Base-by-base conservation (phyloP, 1,284 basidiomycete species). In the Microbotryomycetes sp. region DNA sequence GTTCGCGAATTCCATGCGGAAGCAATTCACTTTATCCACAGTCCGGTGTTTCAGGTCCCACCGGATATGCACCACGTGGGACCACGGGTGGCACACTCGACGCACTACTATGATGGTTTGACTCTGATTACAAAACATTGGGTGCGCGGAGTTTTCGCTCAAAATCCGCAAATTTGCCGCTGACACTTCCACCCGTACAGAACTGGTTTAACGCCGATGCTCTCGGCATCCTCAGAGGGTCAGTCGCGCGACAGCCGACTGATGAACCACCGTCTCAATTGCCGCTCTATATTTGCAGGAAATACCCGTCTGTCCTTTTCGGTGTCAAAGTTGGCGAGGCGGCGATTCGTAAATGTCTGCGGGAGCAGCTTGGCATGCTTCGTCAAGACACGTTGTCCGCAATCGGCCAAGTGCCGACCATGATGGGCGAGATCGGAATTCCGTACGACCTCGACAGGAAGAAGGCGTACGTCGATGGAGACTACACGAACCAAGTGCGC, bases 31-130 rank as follows among this genome's bases (percentile, higher is more conserved):
- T 97, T 97, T 74, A 80, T 97, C 46, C 89, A 96, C 69, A 88
- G 91, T 0, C 89, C 93, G 2, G 93, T 98, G 0, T 96, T 97
- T 74, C 86, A 86, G 4, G 80, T 71, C 6, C 71, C 71, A 46
- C 71, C 71, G 9, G 55, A 54, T 24, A 66, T 72, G 49, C 55
- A 59, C 5, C 35, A 57, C 18, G 45, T 51, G 13, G 62, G 67
- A 0, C 57, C 60, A 18, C 83, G 94, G 2, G 86, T 83, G 9
- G 89, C 83, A 56, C 86, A 88, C 64, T 87, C 89, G 0, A 81
- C 85, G 0, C 94, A 98, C 76, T 98, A 91, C 75, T 98, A 97
- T 74, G 94, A 98, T 72, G 94, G 94, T 1, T 79, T 97, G 49
- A 82, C 81, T 13, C 74, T 82, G 56, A 72, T 78, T 56, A 78